Percentiles rank a stretch among this genome's conserved stretches.
phyloP scores from a whole-genome alignment of 2,329 filamentous ascomycete genomes.

The Ascochyta rabiei region DNA sequence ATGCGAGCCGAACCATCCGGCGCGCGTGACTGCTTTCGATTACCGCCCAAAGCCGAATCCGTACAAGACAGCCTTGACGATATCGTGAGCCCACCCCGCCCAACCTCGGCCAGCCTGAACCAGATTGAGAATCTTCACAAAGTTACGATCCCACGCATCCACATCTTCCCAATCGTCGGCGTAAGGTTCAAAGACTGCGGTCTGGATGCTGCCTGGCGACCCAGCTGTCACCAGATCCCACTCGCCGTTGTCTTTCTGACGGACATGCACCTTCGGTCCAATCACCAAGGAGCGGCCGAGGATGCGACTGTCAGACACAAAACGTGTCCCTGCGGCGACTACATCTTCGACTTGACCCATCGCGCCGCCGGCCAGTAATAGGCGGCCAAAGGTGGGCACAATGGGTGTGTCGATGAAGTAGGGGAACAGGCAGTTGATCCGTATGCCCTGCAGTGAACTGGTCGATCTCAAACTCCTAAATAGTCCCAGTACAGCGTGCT shows the following conservation, averaged over 20 bases:
- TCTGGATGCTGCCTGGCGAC: slow-evolving; percentile 44
- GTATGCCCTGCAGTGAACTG: slow-evolving; percentile 58
- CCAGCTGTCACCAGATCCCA: slow-evolving; percentile 37
- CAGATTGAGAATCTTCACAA: slow-evolving; percentile 61
- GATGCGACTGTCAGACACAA: slow-evolving; percentile 65
- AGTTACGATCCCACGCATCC: slow-evolving; percentile 62
- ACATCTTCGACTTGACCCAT: slow-evolving; percentile 64
- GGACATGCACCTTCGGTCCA: slow-evolving; percentile 61
- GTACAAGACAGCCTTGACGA: slow-evolving; percentile 41
- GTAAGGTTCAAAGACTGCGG: slow-evolving; percentile 66
- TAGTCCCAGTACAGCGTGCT: slow-evolving; percentile 70
- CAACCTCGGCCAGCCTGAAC: slow-evolving; percentile 60
- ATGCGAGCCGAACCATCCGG: slow-evolving; percentile 8
- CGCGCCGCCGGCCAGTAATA: slow-evolving; percentile 63
- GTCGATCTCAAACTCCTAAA: slow-evolving; percentile 64
- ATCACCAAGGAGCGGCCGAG: slow-evolving; percentile 64
- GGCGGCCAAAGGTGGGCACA: slow-evolving; percentile 53
- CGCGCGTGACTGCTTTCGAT: slow-evolving; percentile 8
- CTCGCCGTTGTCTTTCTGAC: slow-evolving; percentile 48
- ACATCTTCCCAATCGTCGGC: slow-evolving; percentile 63
- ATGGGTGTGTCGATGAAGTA: slow-evolving; percentile 72
- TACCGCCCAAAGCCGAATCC: slow-evolving; percentile 28
- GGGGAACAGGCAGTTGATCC: slow-evolving; percentile 70
- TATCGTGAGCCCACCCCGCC: slow-evolving; percentile 56
- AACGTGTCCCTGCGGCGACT: slow-evolving; percentile 66